A percentile compares a stretch with the other conserved stretches of the same genome.
phyloP scores from a whole-genome alignment of 2,329 filamentous ascomycete genomes.

The Xylariaceae sp. region DNA sequence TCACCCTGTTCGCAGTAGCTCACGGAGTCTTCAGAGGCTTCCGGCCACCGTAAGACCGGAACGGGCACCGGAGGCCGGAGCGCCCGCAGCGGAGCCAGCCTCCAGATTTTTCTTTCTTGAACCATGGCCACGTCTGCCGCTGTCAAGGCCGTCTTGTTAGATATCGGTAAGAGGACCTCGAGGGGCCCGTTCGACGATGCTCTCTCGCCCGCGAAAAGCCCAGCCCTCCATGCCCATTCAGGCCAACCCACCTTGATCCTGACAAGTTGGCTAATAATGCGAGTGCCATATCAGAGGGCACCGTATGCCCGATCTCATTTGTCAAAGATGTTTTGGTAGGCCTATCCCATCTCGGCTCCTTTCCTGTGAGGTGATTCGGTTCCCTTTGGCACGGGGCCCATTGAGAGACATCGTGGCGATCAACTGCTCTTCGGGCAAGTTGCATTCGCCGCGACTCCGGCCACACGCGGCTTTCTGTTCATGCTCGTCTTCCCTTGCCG shows the following conservation, averaged over 20 bases:
- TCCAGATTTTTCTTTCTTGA: conserved; percentile 4
- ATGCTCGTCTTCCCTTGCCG: no score
- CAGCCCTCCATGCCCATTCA: conserved; percentile 11
- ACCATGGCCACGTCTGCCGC: conserved; percentile 27
- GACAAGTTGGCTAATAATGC: conserved; percentile 34
- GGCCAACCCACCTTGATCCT: conserved; percentile 25
- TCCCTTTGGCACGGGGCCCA: conserved; percentile 9
- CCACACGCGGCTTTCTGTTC: conserved; percentile 4
- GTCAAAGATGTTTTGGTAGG: conserved; percentile 77
- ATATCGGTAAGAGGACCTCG: conserved; percentile 44
- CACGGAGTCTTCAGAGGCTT: no score
- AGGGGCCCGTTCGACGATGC: not conserved
- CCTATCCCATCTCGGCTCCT: conserved; percentile 14
- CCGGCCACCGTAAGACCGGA: no score
- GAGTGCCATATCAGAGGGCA: conserved; percentile 56
- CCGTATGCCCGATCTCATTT: conserved; percentile 76
- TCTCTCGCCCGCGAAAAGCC: not conserved
- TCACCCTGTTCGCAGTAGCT: no score
- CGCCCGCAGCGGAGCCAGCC: no score
- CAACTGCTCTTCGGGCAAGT: conserved; percentile 10
- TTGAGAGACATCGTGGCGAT: conserved; percentile 14
- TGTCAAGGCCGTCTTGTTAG: conserved; percentile 44
- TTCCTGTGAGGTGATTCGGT: not conserved
- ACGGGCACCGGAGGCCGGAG: no score
- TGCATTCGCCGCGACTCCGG: conserved; percentile 8